phyloP scores from a whole-genome alignment of 129 eudicot genomes.

The Lactuca saligna region DNA sequence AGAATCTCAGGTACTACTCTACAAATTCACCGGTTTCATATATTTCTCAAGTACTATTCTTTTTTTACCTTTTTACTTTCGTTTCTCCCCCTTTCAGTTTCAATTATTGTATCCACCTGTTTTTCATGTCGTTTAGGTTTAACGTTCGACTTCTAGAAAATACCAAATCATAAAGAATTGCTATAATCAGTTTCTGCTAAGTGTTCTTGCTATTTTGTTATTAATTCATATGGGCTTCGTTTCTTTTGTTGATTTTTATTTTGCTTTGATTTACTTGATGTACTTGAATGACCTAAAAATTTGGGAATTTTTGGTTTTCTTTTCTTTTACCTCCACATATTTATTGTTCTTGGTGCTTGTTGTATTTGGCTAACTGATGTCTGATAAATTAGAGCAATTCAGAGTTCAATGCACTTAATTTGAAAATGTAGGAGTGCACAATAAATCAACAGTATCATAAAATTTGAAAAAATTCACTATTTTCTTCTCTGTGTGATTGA shows the following conservation, averaged over 20 bases:
- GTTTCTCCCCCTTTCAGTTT: too few relatives aligned
- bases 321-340: neutral
- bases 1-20: conserved; percentile 20
- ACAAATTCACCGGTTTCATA: neutral
- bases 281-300: conserved; percentile 1
- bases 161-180: neutral
- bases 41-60: too few relatives aligned
- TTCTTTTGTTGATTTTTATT: neutral
- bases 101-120: neutral
- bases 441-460: conserved; percentile 2
- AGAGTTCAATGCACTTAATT: conserved; percentile 7
- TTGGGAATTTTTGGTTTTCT: conserved; percentile 1
- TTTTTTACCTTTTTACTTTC: too few relatives aligned
- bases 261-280: conserved; percentile 4
- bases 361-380: conserved; percentile 11
- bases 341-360: neutral
- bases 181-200: neutral
- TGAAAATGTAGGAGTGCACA: conserved; percentile 17
- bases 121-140: neutral
- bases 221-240: neutral
- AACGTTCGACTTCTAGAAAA: neutral
- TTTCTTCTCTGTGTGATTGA: neutral
- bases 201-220: conserved; percentile 9
- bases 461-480: conserved; percentile 13
- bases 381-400: conserved; percentile 3